Base-by-base conservation (phyloP, 225 moss, liverwort and hornwort species). In the Bryoerythrophyllum caledonicum region DNA sequence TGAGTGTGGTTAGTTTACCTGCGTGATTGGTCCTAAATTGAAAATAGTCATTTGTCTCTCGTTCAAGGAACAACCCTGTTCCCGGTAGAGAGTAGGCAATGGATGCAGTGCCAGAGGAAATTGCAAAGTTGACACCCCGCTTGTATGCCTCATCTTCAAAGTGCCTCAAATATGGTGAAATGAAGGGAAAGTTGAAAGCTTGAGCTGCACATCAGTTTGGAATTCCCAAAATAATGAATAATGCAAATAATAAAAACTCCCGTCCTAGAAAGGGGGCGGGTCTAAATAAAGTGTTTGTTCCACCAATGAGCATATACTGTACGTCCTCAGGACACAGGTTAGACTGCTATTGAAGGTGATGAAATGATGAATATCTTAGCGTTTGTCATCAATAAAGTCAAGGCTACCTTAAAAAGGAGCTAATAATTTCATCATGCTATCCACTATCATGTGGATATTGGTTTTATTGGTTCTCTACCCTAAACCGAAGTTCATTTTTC, bases 101-200 rank as follows among this genome's bases (percentile, higher is more conserved):
- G 9, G 75, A 41, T 27, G 86, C 83, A 34, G 80, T 78, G 64
- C 44, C 72, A 1, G 41, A 0, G 28, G 86, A 80, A 53, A 83
- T 74, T 21, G 86, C 83, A 26, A 83, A 83, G 74, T 86, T 86
- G 59, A 76, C 86, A 55, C 80, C 71, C 44, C 54, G 54, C 43
- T 17, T 65, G 48, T 83, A 86, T 8, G 75, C 80, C 19, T 23
- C 35, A 23, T 83, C 83, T 46, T 64, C 72, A 30, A 83, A 83
- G 54, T 72, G 68, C 23, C 83, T 54, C 15, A 16, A 46, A 40
- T 78, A 86, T 15, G 86, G 86, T 65, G 83, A 80, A 30, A 81
- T 68, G 40, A 86, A 86, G 0, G 83, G 86, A 17, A 86, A 78
- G 23, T 53, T 43, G 75, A 86, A 83, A 6, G 83, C 86, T 78